A percentile compares a stretch with the other conserved stretches of the same genome.
These are phyloP conservation scores for Phaeoacremonium minimum DNA, from an alignment of 2,329 filamentous ascomycete genomes.

Conservation along the genomic window DNA sequence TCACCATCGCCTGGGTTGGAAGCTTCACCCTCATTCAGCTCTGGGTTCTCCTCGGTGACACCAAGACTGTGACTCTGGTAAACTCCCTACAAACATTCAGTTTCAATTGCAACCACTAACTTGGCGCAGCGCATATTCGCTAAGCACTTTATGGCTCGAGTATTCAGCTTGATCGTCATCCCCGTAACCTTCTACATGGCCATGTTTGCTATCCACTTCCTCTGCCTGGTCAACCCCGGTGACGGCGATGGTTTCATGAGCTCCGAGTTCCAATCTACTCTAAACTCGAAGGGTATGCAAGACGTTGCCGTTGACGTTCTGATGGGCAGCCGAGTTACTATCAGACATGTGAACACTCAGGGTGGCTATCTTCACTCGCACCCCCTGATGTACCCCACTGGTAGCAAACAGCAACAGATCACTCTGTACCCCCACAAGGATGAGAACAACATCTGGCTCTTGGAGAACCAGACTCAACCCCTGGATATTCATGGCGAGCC, in stretches of 20 bases:
- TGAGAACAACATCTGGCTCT: conserved; percentile 90
- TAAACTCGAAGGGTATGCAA: conserved; percentile 96
- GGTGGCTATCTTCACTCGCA: conserved; percentile 97
- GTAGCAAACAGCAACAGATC: conserved; percentile 98
- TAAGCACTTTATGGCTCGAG: conserved; percentile 89
- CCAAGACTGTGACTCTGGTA: conserved; percentile 75
- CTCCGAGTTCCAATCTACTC: conserved; percentile 94
- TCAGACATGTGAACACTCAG: conserved; percentile 95
- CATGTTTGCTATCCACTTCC: conserved; percentile 97
- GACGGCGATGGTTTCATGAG: conserved; percentile 99
- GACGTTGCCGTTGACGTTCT: conserved; percentile 90
- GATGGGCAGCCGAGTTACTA: conserved; percentile 77
- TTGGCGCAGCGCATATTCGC: conserved; percentile 65
- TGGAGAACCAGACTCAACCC: conserved; percentile 96
- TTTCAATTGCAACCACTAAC: neutral
- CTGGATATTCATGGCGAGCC: conserved; percentile 69
- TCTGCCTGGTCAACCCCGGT: conserved; percentile 88
- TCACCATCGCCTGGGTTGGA: conserved; percentile 98
- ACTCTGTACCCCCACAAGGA: conserved; percentile 99
- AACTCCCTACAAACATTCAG: conserved; percentile 17
- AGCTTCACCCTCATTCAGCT: conserved; percentile 85
- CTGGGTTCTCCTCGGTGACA: conserved; percentile 91
- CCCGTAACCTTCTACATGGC: conserved; percentile 87
- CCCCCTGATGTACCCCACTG: conserved; percentile 92
- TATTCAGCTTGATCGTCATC: conserved; percentile 88